Evolutionary conservation across 305 asterid species (phyloP).

Genomic region (Lippia alba): DNA sequence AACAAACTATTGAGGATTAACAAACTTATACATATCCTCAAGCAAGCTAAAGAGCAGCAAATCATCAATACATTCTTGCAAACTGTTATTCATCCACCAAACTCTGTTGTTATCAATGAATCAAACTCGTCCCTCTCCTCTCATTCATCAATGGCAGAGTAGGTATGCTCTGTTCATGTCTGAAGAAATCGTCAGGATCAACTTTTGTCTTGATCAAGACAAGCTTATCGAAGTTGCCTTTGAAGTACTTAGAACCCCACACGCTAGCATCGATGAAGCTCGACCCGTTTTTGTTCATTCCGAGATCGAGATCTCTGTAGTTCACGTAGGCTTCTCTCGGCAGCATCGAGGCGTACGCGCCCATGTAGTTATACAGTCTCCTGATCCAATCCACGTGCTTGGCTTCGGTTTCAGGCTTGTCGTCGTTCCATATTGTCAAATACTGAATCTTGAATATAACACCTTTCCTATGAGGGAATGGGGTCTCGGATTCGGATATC

Average conservation of each 20-base stretch:
- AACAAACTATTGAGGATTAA: neutral
- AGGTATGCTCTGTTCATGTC: constrained; percentile 77
- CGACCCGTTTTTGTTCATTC: constrained; percentile 48
- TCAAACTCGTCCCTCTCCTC: constrained; percentile 35
- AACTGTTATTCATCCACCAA: neutral
- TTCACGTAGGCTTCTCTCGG: constrained; percentile 81
- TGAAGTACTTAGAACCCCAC: constrained; percentile 71
- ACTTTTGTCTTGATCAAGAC: constrained; percentile 61
- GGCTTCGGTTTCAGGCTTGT: constrained; percentile 40
- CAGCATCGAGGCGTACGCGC: constrained; percentile 52
- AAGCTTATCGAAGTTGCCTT: constrained; percentile 60
- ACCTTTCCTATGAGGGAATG: constrained; percentile 75
- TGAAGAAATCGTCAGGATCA: constrained; percentile 73
- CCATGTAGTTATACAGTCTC: constrained; percentile 61
- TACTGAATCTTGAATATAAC: constrained; percentile 60
- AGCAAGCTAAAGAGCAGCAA: neutral
- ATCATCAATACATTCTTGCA: neutral
- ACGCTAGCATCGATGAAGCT: constrained; percentile 47
- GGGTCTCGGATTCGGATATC: constrained; percentile 58
- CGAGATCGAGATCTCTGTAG: constrained; percentile 71
- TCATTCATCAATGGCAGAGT: constrained; percentile 38
- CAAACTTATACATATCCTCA: constrained; percentile 3
- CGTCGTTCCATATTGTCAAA: constrained; percentile 57
- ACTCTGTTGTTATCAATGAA: constrained; percentile 29
- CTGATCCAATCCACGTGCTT: constrained; percentile 68